Evolutionary conservation across 169 alveolate genomes (phyloP).

Genomic region (Plasmodium vivax): DNA sequence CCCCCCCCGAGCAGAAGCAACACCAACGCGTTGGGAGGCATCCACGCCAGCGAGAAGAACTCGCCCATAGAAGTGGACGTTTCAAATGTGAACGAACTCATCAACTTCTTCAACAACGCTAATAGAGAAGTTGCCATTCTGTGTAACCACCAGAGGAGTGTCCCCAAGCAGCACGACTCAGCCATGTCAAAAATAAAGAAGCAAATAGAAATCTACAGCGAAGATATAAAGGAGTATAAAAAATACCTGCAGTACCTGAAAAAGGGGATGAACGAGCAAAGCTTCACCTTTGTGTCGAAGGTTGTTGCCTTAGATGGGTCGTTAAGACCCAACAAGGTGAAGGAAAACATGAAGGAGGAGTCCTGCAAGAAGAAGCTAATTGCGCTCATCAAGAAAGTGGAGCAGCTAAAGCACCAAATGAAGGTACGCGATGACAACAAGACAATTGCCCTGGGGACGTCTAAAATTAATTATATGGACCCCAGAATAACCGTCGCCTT

Average conservation of each 20-base stretch:
- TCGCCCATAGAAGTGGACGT: conserved; percentile 84
- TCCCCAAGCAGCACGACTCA: conserved; percentile 95
- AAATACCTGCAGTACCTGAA: conserved; percentile 87
- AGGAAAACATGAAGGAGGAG: conserved; percentile 74
- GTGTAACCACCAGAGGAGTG: conserved; percentile 96
- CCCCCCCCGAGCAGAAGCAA: background rate
- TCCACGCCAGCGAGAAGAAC: conserved; percentile 55
- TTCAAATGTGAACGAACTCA: conserved; percentile 89
- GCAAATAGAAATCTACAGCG: conserved; percentile 87
- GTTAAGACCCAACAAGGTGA: conserved; percentile 71
- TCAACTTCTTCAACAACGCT: conserved; percentile 96
- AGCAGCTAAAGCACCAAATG: conserved; percentile 83
- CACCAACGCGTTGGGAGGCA: conserved; percentile 2
- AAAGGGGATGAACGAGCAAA: conserved; percentile 81
- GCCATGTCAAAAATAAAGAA: conserved; percentile 93
- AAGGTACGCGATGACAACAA: conserved; percentile 95
- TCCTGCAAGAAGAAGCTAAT: conserved; percentile 78
- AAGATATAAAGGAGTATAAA: conserved; percentile 89
- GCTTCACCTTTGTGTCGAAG: conserved; percentile 71
- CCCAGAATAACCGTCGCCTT: conserved; percentile 98
- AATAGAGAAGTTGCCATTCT: conserved; percentile 98
- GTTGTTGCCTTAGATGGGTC: conserved; percentile 75
- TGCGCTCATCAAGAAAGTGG: conserved; percentile 61
- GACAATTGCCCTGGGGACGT: conserved; percentile 98
- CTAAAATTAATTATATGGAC: conserved; percentile 99